Conservation (phyloP, 2,329 filamentous ascomycete species). For the Cladobotryum mycophilum region DNA sequence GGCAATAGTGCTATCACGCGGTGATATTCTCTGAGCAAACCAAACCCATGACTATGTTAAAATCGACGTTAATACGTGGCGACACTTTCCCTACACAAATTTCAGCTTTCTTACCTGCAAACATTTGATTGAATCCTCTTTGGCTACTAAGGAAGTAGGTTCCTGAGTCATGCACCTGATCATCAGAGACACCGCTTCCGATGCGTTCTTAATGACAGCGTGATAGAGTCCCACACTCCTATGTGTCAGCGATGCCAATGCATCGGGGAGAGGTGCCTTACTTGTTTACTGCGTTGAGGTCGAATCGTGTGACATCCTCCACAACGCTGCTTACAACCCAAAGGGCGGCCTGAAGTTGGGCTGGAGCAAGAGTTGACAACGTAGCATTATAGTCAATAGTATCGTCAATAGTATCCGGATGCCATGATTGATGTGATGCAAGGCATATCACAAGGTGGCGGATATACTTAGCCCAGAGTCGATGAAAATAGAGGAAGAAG, state of each 20-base stretch:
- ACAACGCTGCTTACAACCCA: constrained; percentile 50
- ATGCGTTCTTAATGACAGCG: constrained; percentile 33
- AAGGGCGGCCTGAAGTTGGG: constrained; percentile 48
- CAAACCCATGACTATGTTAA: constrained; percentile 59
- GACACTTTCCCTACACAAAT: constrained; percentile 16
- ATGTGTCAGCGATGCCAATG: constrained; percentile 10
- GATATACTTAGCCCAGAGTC: constrained; percentile 60
- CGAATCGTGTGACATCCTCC: constrained; percentile 48
- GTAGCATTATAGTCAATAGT: constrained; percentile 37
- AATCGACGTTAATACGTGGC: constrained; percentile 9
- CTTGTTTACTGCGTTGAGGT: constrained; percentile 54
- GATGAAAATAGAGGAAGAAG: constrained; percentile 66
- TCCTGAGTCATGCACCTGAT: constrained; percentile 29
- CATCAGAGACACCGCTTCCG: constrained; percentile 37
- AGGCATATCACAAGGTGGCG: constrained; percentile 55
- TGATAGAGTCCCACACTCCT: constrained; percentile 33
- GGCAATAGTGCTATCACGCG: constrained; percentile 50
- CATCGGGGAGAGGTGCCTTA: constrained; percentile 31
- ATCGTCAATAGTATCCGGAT: constrained; percentile 17
- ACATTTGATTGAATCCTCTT: constrained; percentile 53
- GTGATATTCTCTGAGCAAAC: constrained; percentile 61
- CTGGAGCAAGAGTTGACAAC: constrained; percentile 41
- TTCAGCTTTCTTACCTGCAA: constrained; percentile 46
- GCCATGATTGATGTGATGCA: constrained; percentile 23
- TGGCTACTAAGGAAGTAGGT: constrained; percentile 27